Evolutionary conservation across 1,284 basidiomycete species (phyloP).

Genomic region (Ustilago loliicola): DNA sequence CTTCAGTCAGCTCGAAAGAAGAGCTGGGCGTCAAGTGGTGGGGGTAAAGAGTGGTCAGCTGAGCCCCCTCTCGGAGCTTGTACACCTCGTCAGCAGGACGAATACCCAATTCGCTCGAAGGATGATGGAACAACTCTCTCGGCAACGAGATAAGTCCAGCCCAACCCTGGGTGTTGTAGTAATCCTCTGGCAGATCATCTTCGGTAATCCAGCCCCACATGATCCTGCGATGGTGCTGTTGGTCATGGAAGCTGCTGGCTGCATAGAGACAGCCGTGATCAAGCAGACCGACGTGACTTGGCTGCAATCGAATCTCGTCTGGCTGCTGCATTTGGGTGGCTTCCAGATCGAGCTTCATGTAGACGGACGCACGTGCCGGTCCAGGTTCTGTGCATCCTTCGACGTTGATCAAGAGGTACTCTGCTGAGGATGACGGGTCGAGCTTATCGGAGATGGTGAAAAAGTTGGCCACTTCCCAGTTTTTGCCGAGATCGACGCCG

Average conservation of each 20-base stretch:
- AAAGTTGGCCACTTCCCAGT: constrained; percentile 63
- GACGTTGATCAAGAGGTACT: constrained; percentile 55
- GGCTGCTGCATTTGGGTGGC: constrained; percentile 4
- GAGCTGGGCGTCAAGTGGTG: neutral
- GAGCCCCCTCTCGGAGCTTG: constrained; percentile 32
- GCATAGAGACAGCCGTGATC: constrained; percentile 62
- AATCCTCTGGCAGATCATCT: constrained; percentile 50
- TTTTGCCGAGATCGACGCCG: constrained; percentile 55
- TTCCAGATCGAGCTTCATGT: constrained; percentile 23
- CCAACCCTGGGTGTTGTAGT: constrained; percentile 59
- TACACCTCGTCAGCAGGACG: constrained; percentile 39
- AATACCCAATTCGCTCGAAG: constrained; percentile 40
- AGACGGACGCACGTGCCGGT: constrained; percentile 47
- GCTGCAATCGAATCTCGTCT: constrained; percentile 31
- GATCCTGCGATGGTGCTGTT: constrained; percentile 38
- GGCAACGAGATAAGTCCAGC: constrained; percentile 54
- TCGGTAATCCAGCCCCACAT: constrained; percentile 64
- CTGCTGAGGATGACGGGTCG: constrained; percentile 9
- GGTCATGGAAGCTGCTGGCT: constrained; percentile 53
- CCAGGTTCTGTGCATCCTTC: constrained; percentile 46
- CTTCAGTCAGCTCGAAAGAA: constrained; percentile 6
- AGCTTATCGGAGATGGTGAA: constrained; percentile 27
- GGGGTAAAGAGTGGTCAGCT: constrained; percentile 2
- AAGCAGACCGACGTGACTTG: constrained; percentile 28
- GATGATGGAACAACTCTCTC: constrained; percentile 50